Evolutionary conservation across 192 early-diverging fungal genomes (phyloP).

Genomic region (Dispira parvispora): DNA sequence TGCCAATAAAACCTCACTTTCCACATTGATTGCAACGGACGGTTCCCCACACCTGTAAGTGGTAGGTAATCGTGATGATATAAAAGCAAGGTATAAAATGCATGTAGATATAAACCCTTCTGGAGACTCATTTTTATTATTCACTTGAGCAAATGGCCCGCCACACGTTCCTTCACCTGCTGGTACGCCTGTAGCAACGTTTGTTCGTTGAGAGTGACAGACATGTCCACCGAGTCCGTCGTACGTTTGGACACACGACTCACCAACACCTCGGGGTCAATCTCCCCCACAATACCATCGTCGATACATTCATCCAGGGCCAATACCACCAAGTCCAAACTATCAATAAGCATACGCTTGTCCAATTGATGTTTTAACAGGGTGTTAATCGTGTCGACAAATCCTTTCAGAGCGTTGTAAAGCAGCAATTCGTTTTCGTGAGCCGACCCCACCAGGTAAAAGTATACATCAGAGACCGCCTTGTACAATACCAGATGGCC

Average conservation of each 20-base stretch:
- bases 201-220: slow-evolving; percentile 45
- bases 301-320: slow-evolving; percentile 90
- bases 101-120: not conserved
- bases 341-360: slow-evolving; percentile 77
- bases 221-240: slow-evolving; percentile 50
- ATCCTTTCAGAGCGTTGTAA: slow-evolving; percentile 51
- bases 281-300: slow-evolving; percentile 69
- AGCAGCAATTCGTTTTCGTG: slow-evolving; percentile 95
- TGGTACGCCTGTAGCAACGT: slow-evolving; percentile 56
- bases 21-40: no score
- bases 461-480: slow-evolving; percentile 67
- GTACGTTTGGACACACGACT: slow-evolving; percentile 61
- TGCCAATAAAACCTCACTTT: no score
- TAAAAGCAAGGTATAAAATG: not conserved
- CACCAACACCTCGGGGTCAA: slow-evolving; percentile 56
- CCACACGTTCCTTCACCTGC: slow-evolving; percentile 57
- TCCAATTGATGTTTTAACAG: slow-evolving; percentile 82
- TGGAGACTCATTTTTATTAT: not conserved
- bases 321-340: slow-evolving; percentile 78
- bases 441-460: slow-evolving; percentile 76
- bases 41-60: no score
- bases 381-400: slow-evolving; percentile 70
- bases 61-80: no score
- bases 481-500: slow-evolving; percentile 82
- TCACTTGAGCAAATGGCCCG: slow-evolving; percentile 42